phyloP scores from a whole-genome alignment of 1,284 basidiomycete species.

The Papiliotrema flavescens region DNA sequence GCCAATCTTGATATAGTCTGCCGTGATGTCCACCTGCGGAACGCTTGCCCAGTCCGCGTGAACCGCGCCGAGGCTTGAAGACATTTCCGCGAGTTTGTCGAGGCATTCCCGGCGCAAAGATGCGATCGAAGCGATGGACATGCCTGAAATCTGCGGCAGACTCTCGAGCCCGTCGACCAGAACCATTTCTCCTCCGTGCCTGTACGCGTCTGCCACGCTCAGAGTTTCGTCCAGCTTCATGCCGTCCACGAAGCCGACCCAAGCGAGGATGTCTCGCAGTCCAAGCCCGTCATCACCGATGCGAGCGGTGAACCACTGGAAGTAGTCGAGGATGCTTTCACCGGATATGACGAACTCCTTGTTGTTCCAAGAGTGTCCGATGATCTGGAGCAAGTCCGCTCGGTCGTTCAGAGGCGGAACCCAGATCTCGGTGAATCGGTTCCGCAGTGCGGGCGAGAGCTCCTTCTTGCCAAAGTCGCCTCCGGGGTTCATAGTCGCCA shows the following conservation, averaged over 20 bases:
- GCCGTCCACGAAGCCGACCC: constrained; percentile 83
- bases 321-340: constrained; percentile 68
- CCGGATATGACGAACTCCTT: constrained; percentile 62
- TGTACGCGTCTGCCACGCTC: constrained; percentile 61
- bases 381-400: constrained; percentile 74
- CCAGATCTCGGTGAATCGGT: constrained; percentile 99
- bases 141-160: constrained; percentile 60
- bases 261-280: constrained; percentile 87
- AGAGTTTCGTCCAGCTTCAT: constrained; percentile 51
- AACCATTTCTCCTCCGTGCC: constrained; percentile 82
- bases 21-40: constrained; percentile 19
- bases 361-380: constrained; percentile 67
- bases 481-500: constrained; percentile 99
- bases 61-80: constrained; percentile 10
- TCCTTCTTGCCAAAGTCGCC: constrained; percentile 99
- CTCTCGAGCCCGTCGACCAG: constrained; percentile 79
- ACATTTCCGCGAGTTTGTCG: constrained; percentile 24
- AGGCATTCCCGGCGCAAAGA: constrained; percentile 40
- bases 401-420: constrained; percentile 81
- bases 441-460: constrained; percentile 90
- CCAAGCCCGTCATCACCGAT: constrained; percentile 65
- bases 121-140: constrained; percentile 34
- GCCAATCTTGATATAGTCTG: constrained; percentile 60
- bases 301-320: constrained; percentile 69
- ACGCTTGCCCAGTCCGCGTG: not conserved